Conservation (phyloP, 179 eudicot species). For the Spinacia oleracea region DNA sequence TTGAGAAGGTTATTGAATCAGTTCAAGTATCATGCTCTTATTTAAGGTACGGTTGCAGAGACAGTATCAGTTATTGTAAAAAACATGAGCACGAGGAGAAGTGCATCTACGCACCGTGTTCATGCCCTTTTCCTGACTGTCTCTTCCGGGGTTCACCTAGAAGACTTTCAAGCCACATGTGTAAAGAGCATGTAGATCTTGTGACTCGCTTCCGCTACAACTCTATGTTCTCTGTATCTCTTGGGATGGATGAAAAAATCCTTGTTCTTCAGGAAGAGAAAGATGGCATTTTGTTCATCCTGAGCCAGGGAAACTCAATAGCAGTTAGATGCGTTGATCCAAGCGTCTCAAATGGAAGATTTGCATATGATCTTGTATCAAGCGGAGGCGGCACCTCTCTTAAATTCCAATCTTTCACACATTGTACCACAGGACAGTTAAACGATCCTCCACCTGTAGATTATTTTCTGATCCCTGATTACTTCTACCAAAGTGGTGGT, state of each 20-base stretch:
- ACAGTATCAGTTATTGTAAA: conserved; percentile 44
- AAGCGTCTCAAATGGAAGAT: conserved; percentile 27
- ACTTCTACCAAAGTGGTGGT: conserved; percentile 33
- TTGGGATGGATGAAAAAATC: conserved; percentile 34
- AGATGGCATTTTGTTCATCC: conserved; percentile 45
- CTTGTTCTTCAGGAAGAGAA: conserved; percentile 56
- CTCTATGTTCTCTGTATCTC: conserved; percentile 28
- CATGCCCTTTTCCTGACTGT: conserved; percentile 64
- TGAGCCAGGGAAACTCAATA: conserved; percentile 49
- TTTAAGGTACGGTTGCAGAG: conserved; percentile 59
- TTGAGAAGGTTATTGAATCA: conserved; percentile 84
- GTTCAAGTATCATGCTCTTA: conserved; percentile 57
- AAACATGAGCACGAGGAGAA: conserved; percentile 56
- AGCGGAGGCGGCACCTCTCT: conserved; percentile 31
- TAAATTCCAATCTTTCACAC: conserved; percentile 41
- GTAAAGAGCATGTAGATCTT: conserved; percentile 36
- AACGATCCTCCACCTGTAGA: conserved; percentile 29
- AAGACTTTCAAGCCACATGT: conserved; percentile 49
- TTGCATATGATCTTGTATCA: conserved; percentile 40
- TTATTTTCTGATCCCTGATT: conserved; percentile 49
- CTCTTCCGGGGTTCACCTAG: conserved; percentile 45
- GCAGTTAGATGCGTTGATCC: conserved; percentile 46
- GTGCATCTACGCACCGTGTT: conserved; percentile 58
- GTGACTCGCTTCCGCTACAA: conserved; percentile 47
- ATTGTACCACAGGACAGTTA: conserved; percentile 29